Base-by-base conservation (phyloP, 2,329 filamentous ascomycete genomes). In the Penicillium hordei region DNA sequence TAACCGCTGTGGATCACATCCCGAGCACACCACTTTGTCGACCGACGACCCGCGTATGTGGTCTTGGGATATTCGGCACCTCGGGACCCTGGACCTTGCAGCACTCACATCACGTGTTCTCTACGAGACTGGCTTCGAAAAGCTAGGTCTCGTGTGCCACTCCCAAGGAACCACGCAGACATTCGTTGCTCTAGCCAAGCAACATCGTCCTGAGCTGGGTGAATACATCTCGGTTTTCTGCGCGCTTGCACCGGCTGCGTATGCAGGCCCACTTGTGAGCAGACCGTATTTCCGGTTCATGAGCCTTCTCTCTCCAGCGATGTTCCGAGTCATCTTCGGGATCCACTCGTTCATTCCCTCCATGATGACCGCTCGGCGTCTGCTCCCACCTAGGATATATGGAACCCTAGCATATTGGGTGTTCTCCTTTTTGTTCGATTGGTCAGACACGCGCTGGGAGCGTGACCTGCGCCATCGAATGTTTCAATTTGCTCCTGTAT, bases 231-330 rank as follows among this genome's bases (percentile, higher is more conserved):
- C 88, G 0, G 90, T 96, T 0, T 96, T 97, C 70, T 97, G 93
- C 70, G 92, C 90, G 0, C 83, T 97, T 2, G 92, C 93, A 0
- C 93, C 93, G 0, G 93, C 93, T 0, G 93, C 89, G 0, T 97
- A 97, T 65, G 91, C 93, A 0, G 93, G 93, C 0, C 89, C 91
- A 0, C 75, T 97, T 21, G 90, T 97, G 52, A 86, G 88, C 49
- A 93, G 92, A 72, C 87, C 90, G 72, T 94, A 95, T 74, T 93
- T 97, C 79, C 93, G 91, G 65, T 93, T 97, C 75, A 93, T 96
- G 89, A 84, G 87, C 17, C 78, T 89, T 50, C 89, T 97, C 51
- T 88, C 88, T 0, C 90, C 91, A 0, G 80, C 75, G 29, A 81
- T 91, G 71, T 97, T 96, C 75, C 82, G 90, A 1, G 70, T 91